Evolutionary conservation across 1,284 basidiomycete genomes (phyloP), one percentile per base, ranked within the genome.

Genomic region (Vanrija sp.): DNA sequence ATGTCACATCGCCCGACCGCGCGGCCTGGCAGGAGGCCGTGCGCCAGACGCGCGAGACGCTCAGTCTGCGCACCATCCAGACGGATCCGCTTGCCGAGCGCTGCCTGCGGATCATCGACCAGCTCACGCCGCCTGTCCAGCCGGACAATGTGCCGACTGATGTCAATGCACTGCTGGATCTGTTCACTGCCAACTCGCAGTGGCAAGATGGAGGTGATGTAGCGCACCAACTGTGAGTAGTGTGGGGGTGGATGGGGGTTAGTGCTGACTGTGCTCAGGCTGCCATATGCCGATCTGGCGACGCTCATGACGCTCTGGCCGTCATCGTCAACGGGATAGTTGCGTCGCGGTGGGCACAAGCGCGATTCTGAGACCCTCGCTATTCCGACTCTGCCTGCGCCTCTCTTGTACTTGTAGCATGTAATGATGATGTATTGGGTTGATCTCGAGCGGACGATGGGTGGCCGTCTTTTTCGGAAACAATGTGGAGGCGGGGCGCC

Each of bases 51-150:
- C 48, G 52, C 45, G 55, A 57, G 9, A 58, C 59, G 7, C 40
- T 19, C 38, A 28, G 18, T 5, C 46, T 64, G 23, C 52, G 29
- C 23, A 23, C 21, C 5, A 42, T 54, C 8, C 42, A 53, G 23
- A 53, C 48, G 26, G 57, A 64, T 42, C 54, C 62, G 34, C 57
- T 64, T 12, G 62, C 62, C 18, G 55, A 55, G 38, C 48, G 58
- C 10, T 62, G 62, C 29, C 43, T 60, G 16, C 43, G 52, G 14
- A 59, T 60, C 46, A 57, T 64, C 45, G 55, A 59, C 29, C 39
- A 47, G 18, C 48, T 64, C 21, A 52, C 60, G 43, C 56, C 61
- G 8, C 46, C 46, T 7, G 42, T 49, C 2, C 34, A 34, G 12
- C 28, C 43, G 18, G 55, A 52, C 23, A 19, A 38, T 1, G 28